Percentiles rank a stretch among this genome's conserved stretches.
Evolutionary conservation across 2,329 filamentous ascomycete genomes (phyloP).

Genomic region (Xylariaceae sp.): DNA sequence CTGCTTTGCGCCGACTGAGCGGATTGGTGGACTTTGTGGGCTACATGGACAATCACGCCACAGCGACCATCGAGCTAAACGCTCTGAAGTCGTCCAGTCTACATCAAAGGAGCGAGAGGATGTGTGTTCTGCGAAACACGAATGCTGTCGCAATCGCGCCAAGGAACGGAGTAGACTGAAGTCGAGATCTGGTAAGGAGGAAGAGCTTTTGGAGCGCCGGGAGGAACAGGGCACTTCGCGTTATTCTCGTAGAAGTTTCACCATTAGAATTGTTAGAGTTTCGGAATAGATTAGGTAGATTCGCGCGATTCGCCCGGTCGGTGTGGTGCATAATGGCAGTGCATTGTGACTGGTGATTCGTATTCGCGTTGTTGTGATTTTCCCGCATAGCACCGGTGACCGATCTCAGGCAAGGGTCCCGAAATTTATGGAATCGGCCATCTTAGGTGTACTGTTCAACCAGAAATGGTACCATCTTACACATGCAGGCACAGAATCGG

Average conservation of each 20-base stretch:
- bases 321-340: no score
- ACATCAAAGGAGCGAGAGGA: neutral
- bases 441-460: no score
- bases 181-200: neutral
- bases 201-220: neutral
- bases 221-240: neutral
- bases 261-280: neutral
- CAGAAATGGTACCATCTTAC: no score
- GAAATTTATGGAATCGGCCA: no score
- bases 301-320: no score
- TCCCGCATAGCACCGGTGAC: no score
- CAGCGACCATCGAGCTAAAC: no score
- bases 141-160: neutral
- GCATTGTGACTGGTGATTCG: no score
- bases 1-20: constrained; percentile 2
- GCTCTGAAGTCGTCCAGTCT: no score
- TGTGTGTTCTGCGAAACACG: neutral
- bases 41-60: neutral
- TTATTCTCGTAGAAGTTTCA: neutral
- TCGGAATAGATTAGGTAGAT: neutral
- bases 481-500: no score
- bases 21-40: constrained; percentile 3
- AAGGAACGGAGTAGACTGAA: neutral
- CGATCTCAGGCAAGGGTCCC: no score
- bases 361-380: no score